Base-by-base conservation (phyloP, 2,329 filamentous ascomycete genomes). In the Talaromyces sp. region DNA sequence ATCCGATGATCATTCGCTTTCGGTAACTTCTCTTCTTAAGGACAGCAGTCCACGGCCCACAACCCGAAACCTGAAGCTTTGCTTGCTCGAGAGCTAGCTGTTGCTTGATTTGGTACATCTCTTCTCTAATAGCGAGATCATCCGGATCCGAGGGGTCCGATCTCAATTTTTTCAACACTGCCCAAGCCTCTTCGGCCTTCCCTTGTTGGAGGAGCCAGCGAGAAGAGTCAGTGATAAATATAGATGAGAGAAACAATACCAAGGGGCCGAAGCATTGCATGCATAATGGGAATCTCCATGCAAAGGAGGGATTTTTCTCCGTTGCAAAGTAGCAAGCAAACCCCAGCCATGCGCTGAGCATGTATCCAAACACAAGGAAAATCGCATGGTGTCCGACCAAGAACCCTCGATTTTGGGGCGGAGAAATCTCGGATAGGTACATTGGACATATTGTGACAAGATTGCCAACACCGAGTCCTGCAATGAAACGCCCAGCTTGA, bases 1-100 rank as follows among this genome's bases (percentile, higher is more conserved):
- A 83, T 0, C 80, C 80, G 49, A 83, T 80, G 1, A 77, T 72
- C 79, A 83, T 81, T 0, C 81, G 72, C 71, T 81, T 83, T 19
- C 81, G 72, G 63, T 82, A 81, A 9, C 78, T 79, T 62, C 74
- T 75, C 67, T 79, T 81, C 66, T 75, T 77, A 25, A 80, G n/a
- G 0, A 81, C 73, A 0, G 80, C 80, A 42, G 68, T 76, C 78
- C 79, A 81, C 0, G 77, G 74, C 1, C 68, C 76, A n/a, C 73
- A 69, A 0, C 77, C 75, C 8, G 76, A 73, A 0, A 68, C 68
- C 30, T 74, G 69, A 27, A 82, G 70, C 64, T 77, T 78, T 60
- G 73, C 70, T 0, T 74, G 72, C 61, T 81, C 79, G 0, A 81
- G 72, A 8, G 68, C 69, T 13, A 81, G 73, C 64, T 82, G 80